These are phyloP conservation scores for Trichophyton schoenleinii DNA, from an alignment of 2,329 filamentous ascomycete genomes.

Conservation along the genomic window DNA sequence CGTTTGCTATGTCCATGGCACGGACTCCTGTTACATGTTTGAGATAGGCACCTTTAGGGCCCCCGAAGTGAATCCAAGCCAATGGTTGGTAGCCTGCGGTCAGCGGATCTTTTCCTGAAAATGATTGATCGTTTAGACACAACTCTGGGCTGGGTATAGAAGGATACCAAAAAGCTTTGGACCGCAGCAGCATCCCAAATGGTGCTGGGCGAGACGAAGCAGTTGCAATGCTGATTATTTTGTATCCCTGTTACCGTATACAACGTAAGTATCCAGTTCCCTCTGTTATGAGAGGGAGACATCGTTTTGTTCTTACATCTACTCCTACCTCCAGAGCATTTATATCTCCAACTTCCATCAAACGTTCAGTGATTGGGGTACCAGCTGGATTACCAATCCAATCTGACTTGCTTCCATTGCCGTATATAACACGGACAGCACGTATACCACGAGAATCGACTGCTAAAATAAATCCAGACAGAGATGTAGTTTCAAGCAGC, in stretches of 20 bases:
- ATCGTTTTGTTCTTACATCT: background rate
- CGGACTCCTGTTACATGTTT: background rate
- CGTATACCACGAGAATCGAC: background rate
- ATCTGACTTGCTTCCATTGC: background rate
- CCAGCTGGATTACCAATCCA: background rate
- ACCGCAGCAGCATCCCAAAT: background rate
- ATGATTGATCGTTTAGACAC: background rate
- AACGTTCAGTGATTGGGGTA: background rate
- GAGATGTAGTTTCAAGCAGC: background rate
- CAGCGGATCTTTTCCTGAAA: background rate
- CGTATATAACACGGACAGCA: background rate
- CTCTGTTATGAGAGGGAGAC: background rate
- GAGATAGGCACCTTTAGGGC: background rate
- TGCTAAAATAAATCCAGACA: background rate
- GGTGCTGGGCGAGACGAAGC: background rate
- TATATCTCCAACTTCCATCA: background rate
- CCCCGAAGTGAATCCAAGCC: background rate
- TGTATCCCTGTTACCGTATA: background rate
- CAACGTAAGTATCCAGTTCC: background rate
- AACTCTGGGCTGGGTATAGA: background rate
- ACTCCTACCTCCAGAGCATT: background rate
- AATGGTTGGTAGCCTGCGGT: background rate
- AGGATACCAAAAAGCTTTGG: background rate
- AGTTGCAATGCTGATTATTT: background rate
- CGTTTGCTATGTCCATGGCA: background rate